Conservation (phyloP, 2,329 filamentous ascomycete species). For the Taxawa tesnikishii region DNA sequence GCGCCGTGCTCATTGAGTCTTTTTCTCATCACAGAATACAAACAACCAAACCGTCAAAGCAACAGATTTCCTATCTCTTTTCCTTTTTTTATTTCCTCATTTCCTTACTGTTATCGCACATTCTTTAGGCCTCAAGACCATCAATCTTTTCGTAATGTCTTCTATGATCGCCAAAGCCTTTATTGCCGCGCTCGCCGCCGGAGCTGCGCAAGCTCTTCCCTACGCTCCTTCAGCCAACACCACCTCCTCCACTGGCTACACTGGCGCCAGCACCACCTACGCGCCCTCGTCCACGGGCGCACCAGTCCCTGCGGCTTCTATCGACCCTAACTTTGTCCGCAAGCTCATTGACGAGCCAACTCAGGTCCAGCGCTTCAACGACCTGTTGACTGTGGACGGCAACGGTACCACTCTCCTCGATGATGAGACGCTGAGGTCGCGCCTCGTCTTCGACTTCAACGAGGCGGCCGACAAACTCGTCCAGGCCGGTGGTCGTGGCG, state of each 20-base stretch:
- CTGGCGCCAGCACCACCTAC: slow-evolving; percentile 8
- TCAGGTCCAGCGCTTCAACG: slow-evolving; percentile 25
- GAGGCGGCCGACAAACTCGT: slow-evolving; percentile 17
- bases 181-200: slow-evolving; percentile 19
- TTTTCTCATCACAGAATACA: background rate
- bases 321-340: slow-evolving; percentile 13
- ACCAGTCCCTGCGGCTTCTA: slow-evolving; percentile 6
- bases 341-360: slow-evolving; percentile 19
- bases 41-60: slow-evolving; percentile 1
- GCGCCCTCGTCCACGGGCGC: slow-evolving; percentile 7
- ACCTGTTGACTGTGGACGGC: slow-evolving; percentile 19
- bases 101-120: slow-evolving; percentile 10
- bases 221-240: slow-evolving; percentile 1
- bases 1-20: background rate
- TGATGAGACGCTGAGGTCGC: slow-evolving; percentile 17
- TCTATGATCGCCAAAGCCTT: slow-evolving; percentile 19
- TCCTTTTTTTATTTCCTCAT: slow-evolving; percentile 10
- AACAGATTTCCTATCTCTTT: slow-evolving; percentile 11
- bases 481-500: slow-evolving; percentile 9
- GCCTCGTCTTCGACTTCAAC: slow-evolving; percentile 53
- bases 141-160: slow-evolving; percentile 19
- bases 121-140: slow-evolving; percentile 9
- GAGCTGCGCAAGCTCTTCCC: slow-evolving; percentile 20
- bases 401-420: slow-evolving; percentile 18
- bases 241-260: slow-evolving; percentile 4